A percentile compares a stretch with the other conserved stretches of the same genome.
Conservation (phyloP, 345 rosid species). For the Gossypium bickii region DNA sequence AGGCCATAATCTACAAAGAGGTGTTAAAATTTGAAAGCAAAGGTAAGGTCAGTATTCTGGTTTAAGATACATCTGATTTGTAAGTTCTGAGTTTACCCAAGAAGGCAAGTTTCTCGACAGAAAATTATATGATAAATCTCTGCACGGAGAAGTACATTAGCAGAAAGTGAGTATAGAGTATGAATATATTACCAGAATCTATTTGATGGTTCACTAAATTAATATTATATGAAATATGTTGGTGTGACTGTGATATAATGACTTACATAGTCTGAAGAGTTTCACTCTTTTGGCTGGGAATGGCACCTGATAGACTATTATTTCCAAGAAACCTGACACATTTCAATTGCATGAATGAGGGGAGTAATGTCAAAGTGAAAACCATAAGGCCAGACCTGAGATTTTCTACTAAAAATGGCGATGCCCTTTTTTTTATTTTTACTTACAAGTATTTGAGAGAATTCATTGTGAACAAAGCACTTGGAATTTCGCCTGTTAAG, state of each 20-base stretch:
- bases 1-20: conserved; percentile 18
- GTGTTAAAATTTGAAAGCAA: neutral
- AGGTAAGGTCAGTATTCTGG: neutral
- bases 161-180: neutral
- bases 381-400: neutral
- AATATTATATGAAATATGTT: neutral
- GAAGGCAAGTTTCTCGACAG: conserved; percentile 34
- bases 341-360: too few relatives aligned
- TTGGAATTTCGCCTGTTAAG: too few relatives aligned
- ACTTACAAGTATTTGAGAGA: conserved; percentile 36
- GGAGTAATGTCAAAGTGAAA: too few relatives aligned
- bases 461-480: too few relatives aligned
- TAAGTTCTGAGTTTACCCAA: conserved; percentile 27
- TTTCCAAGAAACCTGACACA: too few relatives aligned
- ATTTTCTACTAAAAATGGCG: neutral
- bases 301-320: conserved; percentile 9
- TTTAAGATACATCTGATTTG: conserved; percentile 26
- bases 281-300: conserved; percentile 10
- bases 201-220: neutral
- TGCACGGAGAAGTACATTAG: conserved; percentile 15
- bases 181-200: neutral
- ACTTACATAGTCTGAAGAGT: conserved; percentile 1
- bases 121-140: conserved; percentile 39
- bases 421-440: neutral
- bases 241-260: neutral